Percentiles rank a stretch among this genome's conserved stretches.
These are phyloP conservation scores for Salix dunnii DNA, from an alignment of 345 rosid genomes.

Conservation along the genomic window DNA sequence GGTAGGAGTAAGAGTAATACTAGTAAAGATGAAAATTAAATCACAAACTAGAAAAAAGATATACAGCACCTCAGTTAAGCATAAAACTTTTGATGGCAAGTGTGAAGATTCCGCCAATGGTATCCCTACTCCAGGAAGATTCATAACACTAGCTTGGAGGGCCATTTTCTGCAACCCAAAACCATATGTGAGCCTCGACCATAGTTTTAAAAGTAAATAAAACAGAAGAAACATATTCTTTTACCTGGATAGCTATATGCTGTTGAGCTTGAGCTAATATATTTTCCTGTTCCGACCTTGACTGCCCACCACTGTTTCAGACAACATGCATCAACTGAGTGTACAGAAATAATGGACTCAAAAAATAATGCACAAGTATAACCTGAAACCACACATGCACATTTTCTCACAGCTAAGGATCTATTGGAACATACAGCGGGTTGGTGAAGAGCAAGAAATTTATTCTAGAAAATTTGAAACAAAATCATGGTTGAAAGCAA, in stretches of 20 bases:
- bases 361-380: background rate
- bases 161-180: constrained; percentile 21
- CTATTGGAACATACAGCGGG: background rate
- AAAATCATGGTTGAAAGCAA: background rate
- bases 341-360: background rate
- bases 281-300: constrained; percentile 27
- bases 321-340: background rate
- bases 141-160: constrained; percentile 27
- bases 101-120: constrained; percentile 2
- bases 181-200: background rate
- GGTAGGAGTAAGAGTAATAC: background rate
- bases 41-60: background rate
- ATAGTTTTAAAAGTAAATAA: background rate
- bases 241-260: constrained; percentile 33
- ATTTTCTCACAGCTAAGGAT: background rate
- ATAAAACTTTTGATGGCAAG: constrained; percentile 25
- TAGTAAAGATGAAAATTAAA: background rate
- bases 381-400: background rate
- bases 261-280: constrained; percentile 31
- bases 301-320: constrained; percentile 23
- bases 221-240: background rate
- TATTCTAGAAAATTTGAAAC: background rate
- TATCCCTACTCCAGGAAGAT: constrained; percentile 18
- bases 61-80: constrained; percentile 27
- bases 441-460: background rate